Evolutionary conservation across 345 rosid species (phyloP), one percentile per base, ranked within the genome.

Genomic region (Salix dunnii): DNA sequence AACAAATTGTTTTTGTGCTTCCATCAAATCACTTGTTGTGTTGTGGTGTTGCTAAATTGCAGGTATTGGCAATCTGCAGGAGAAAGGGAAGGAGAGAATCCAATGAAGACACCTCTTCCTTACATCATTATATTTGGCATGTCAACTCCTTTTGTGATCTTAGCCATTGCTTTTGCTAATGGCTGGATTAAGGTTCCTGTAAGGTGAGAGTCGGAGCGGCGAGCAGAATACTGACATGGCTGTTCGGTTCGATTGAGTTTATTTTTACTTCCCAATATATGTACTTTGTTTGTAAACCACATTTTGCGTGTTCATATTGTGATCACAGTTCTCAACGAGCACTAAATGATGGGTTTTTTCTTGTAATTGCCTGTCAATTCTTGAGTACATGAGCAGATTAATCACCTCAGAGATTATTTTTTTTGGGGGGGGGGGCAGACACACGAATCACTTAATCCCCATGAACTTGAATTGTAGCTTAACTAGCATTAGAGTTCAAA

Each of bases 21-120:
- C 20, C 30, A 14, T 77, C 61, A 14, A 13, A 55, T 2, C 14
- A 46, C 18, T 7, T 43, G 18, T 23, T 25, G 6, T 43, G 18
- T 23, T 25, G 6, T 23, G 62, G 71, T 23, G 70, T 64, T 58
- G 60, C 7, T 71, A 58, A 27, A 76, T 46, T 87, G 82, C 85
- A 93, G 97, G 90, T 91, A 90, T 79, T 93, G 98, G 98, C 97
- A 96, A 84, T 82, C 89, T 11, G 92, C 92, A 71, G 97, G 98
- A 71, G 97, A 91, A 86, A 91, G 97, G 83, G 85, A 88, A 88
- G 99, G 93, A 18, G 98, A 96, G 83, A 96, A 93, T 73, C 97
- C 98, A 46, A 93, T 96, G 97, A 93, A 80, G 86, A 93, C 98
- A 9, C 98, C 97, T 63, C 81, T 95, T 40, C 97, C 96, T 78